phyloP scores from a whole-genome alignment of 208 protist genomes.

The Vickermania spadyakhi region DNA sequence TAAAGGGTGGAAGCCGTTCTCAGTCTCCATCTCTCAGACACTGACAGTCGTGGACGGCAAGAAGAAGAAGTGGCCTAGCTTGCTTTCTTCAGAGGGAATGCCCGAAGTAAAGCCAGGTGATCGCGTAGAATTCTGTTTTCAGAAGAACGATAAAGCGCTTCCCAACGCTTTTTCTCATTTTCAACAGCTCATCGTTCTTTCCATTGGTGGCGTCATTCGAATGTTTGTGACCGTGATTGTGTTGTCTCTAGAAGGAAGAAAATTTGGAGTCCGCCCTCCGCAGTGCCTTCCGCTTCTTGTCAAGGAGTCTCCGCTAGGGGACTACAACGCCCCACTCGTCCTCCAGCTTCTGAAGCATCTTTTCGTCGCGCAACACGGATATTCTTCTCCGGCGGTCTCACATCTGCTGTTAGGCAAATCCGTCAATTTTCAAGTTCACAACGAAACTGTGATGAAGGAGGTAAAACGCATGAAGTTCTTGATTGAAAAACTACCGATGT shows the following conservation, averaged over 20 bases:
- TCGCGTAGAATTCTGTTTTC: conserved; percentile 43
- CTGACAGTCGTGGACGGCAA: conserved; percentile 3
- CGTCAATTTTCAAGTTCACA: conserved; percentile 44
- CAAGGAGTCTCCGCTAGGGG: conserved; percentile 53
- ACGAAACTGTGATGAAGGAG: conserved; percentile 58
- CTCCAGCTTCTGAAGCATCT: conserved; percentile 78
- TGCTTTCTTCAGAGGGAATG: conserved; percentile 12
- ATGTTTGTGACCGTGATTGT: conserved; percentile 66
- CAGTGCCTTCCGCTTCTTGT: conserved; percentile 54
- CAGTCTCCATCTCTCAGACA: not conserved
- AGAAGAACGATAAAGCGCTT: conserved; percentile 26
- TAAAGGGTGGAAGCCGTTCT: conserved; percentile 3
- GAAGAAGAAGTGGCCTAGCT: conserved; percentile 4
- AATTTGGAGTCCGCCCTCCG: conserved; percentile 54
- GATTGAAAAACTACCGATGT: too few species aligned
- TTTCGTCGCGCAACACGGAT: conserved; percentile 59
- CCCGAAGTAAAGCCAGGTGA: conserved; percentile 42
- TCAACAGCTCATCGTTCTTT: conserved; percentile 65
- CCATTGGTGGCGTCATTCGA: conserved; percentile 48
- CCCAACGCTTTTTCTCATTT: conserved; percentile 34
- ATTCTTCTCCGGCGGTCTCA: conserved; percentile 34
- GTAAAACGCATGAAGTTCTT: too few species aligned
- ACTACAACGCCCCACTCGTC: conserved; percentile 63
- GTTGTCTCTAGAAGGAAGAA: conserved; percentile 41
- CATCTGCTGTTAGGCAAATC: conserved; percentile 48